phyloP scores from a whole-genome alignment of 163 green algal genomes.

The Prototheca stagnorum region DNA sequence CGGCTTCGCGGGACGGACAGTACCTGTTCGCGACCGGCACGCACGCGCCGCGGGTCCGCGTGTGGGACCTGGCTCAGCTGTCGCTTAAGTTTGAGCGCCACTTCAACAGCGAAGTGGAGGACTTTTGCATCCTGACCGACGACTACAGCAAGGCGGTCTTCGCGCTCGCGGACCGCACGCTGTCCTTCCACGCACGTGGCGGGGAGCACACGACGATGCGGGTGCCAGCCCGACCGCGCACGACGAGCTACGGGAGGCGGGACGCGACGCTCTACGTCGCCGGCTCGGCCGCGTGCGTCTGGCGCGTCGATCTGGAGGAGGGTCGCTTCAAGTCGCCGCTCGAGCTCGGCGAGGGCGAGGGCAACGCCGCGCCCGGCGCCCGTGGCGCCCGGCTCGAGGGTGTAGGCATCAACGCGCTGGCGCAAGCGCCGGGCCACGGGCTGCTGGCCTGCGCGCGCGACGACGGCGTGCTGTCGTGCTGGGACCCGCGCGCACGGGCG shows the following conservation, averaged over 20 bases:
- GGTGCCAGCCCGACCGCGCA: constrained; percentile 53
- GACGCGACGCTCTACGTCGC: constrained; percentile 67
- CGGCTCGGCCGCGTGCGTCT: constrained; percentile 64
- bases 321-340: constrained; percentile 76
- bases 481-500: constrained; percentile 54
- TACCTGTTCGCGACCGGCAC: constrained; percentile 81
- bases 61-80: constrained; percentile 86
- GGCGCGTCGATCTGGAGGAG: constrained; percentile 75
- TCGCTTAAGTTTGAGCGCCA: constrained; percentile 93
- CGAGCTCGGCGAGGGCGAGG: constrained; percentile 3
- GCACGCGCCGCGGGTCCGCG: constrained; percentile 59
- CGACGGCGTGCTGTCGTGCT: constrained; percentile 83
- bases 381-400: constrained; percentile 15
- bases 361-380: too few species aligned
- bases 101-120: constrained; percentile 84
- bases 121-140: constrained; percentile 83
- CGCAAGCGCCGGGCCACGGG: constrained; percentile 59
- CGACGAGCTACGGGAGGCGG: constrained; percentile 62
- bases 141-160: constrained; percentile 94
- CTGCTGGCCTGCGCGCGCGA: constrained; percentile 72
- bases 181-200: constrained; percentile 84
- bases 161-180: constrained; percentile 68
- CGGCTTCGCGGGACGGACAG: constrained; percentile 65
- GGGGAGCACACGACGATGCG: constrained; percentile 73
- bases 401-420: constrained; percentile 65